A percentile compares a stretch with the other conserved stretches of the same genome.
phyloP scores from a whole-genome alignment of 2,329 filamentous ascomycete species.

The Paraconiothyrium sp. region DNA sequence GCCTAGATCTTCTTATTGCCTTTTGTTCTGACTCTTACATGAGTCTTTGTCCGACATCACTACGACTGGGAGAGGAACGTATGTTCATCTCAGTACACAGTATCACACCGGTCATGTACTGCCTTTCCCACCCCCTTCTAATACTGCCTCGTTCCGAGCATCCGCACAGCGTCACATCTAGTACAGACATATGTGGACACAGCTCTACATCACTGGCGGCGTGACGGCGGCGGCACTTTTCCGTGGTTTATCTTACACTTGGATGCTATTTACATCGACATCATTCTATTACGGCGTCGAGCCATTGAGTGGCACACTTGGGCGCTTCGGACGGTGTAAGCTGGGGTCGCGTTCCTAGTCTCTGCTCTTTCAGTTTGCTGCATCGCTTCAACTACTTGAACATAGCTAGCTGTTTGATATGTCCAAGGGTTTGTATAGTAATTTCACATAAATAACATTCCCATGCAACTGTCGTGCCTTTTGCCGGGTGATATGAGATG shows the following conservation, averaged over 20 bases:
- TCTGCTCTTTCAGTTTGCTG: neutral
- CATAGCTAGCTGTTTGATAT: slow-evolving; percentile 13
- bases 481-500: neutral
- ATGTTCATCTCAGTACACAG: slow-evolving; percentile 1
- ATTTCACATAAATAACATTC: slow-evolving; percentile 6
- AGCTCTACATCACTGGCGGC: neutral
- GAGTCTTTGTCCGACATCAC: slow-evolving; percentile 6
- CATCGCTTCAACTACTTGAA: neutral
- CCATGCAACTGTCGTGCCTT: neutral
- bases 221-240: slow-evolving; percentile 7
- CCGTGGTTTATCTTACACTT: slow-evolving; percentile 6
- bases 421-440: slow-evolving; percentile 1
- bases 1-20: slow-evolving; percentile 9
- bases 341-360: neutral
- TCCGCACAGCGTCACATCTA: slow-evolving; percentile 5
- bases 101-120: neutral
- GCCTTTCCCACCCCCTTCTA: slow-evolving; percentile 6
- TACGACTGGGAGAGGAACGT: slow-evolving; percentile 8
- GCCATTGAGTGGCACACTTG: neutral
- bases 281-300: slow-evolving; percentile 8
- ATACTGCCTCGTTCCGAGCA: slow-evolving; percentile 10
- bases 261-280: slow-evolving; percentile 11
- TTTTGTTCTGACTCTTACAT: slow-evolving; percentile 12
- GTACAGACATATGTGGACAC: slow-evolving; percentile 9
- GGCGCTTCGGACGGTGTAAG: slow-evolving; percentile 5